Evolutionary conservation across 495 filamentous ascomycete genomes (phyloP).

Genomic region (Geoglossum glabrum): DNA sequence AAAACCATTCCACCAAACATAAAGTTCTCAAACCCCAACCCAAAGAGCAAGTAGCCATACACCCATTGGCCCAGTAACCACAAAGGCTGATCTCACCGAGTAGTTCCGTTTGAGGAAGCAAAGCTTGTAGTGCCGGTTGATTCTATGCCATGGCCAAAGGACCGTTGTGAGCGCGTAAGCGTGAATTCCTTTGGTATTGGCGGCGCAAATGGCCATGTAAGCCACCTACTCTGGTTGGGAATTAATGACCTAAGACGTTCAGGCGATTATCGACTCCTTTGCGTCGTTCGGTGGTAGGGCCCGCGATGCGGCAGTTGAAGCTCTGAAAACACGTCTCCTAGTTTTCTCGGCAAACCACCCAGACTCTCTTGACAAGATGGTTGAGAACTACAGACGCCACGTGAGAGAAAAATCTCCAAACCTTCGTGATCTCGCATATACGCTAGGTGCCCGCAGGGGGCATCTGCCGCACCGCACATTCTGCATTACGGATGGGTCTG

Average conservation of each 20-base stretch:
- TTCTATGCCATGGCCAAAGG: slow-evolving; percentile 6
- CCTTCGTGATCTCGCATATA: background rate
- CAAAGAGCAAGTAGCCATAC: slow-evolving; percentile 3
- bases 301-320: no score
- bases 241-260: background rate
- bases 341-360: background rate
- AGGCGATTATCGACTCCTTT: no score
- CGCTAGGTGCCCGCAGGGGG: background rate
- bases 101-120: no score
- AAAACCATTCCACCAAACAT: slow-evolving; percentile 20
- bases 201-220: slow-evolving; percentile 35
- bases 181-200: slow-evolving; percentile 47
- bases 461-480: background rate
- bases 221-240: no score
- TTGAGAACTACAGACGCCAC: background rate
- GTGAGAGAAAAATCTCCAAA: background rate
- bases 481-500: background rate
- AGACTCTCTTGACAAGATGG: background rate
- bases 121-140: background rate
- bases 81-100: no score
- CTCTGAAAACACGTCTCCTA: no score
- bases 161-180: slow-evolving; percentile 24
- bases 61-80: no score
- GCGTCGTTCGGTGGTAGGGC: no score
- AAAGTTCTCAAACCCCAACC: slow-evolving; percentile 16